A percentile compares a stretch with the other conserved stretches of the same genome.
phyloP scores from a whole-genome alignment of 1,139 yeast species.

The Yamadazyma mexicana region DNA sequence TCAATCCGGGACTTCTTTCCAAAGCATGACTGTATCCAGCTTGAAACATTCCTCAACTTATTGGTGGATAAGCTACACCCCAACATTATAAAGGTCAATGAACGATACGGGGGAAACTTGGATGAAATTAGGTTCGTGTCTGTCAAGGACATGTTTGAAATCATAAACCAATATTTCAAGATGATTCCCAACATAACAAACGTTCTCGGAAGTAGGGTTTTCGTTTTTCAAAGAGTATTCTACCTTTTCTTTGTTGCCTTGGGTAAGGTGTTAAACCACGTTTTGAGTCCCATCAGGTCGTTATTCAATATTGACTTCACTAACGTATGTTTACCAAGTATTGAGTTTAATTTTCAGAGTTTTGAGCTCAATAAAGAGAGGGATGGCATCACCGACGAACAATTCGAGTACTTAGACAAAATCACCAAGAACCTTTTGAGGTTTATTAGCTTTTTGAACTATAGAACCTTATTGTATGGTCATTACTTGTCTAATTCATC shows the following conservation, averaged over 20 bases:
- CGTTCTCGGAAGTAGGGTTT: conserved; percentile 27
- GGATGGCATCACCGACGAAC: conserved; percentile 19
- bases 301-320: conserved; percentile 37
- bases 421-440: conserved; percentile 24
- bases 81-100: conserved; percentile 25
- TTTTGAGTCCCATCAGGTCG: conserved; percentile 36
- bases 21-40: conserved; percentile 24
- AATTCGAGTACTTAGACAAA: conserved; percentile 18
- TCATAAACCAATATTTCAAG: conserved; percentile 36
- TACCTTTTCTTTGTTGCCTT: conserved; percentile 36
- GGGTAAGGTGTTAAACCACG: conserved; percentile 34
- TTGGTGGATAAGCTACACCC: conserved; percentile 31
- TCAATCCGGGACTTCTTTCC: conserved; percentile 17
- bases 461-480: conserved; percentile 26
- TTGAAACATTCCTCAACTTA: conserved; percentile 30
- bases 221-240: conserved; percentile 34
- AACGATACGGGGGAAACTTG: conserved; percentile 20
- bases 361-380: conserved; percentile 19
- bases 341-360: conserved; percentile 27
- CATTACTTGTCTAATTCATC: conserved; percentile 23
- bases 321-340: conserved; percentile 30
- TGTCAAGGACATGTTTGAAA: conserved; percentile 29
- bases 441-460: conserved; percentile 30
- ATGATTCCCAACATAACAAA: conserved; percentile 35
- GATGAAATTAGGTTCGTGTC: conserved; percentile 14